These are phyloP conservation scores for Fusarium sacchari DNA, from an alignment of 2,329 filamentous ascomycete genomes.

Conservation along the genomic window DNA sequence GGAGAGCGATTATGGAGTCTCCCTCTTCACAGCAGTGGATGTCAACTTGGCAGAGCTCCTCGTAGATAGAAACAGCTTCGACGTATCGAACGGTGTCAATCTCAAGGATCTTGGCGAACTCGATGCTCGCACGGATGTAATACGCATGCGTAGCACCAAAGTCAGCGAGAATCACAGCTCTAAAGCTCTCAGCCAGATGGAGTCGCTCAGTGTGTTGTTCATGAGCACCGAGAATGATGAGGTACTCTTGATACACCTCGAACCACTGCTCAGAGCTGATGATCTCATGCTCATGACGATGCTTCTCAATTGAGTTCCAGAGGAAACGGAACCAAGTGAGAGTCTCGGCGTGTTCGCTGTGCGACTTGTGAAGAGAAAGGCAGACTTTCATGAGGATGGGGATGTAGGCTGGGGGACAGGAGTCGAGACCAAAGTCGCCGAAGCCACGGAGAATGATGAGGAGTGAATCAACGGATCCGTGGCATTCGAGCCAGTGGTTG, in stretches of 20 bases:
- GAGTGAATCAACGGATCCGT: not conserved
- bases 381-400: not conserved
- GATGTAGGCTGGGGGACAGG: not conserved
- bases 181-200: not conserved
- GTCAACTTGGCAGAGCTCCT: not conserved
- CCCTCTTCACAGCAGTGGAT: not conserved
- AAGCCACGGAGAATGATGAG: not conserved
- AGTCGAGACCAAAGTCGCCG: not conserved
- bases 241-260: constrained; percentile 1
- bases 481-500: not conserved
- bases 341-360: not conserved
- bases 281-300: not conserved
- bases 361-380: not conserved
- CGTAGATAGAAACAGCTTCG: not conserved
- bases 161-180: not conserved
- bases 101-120: not conserved
- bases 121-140: not conserved
- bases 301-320: not conserved
- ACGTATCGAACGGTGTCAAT: not conserved
- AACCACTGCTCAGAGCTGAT: constrained; percentile 1
- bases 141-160: not conserved
- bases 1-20: not conserved
- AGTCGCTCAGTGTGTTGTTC: not conserved
- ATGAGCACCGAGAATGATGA: not conserved
- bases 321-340: not conserved